These are phyloP conservation scores for Trebouxia sp. DNA, from an alignment of 139 green algal genomes.

Conservation along the genomic window DNA sequence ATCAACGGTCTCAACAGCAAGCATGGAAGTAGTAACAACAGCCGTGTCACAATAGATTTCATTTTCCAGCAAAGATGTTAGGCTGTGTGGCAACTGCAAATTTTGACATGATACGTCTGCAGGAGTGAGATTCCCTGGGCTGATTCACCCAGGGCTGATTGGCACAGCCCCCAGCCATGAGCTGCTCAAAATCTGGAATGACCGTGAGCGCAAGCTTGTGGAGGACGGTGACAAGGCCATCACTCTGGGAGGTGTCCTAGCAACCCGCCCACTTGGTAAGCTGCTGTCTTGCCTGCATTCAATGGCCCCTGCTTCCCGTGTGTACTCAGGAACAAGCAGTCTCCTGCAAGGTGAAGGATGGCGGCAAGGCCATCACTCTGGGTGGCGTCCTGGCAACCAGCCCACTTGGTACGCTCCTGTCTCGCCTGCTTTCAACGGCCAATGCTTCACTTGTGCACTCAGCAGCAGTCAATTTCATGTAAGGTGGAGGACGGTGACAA, in stretches of 20 bases:
- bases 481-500: constrained; percentile 49
- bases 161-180: constrained; percentile 72
- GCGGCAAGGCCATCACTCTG: constrained; percentile 47
- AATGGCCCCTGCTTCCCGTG: no score
- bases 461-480: neutral
- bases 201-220: constrained; percentile 60
- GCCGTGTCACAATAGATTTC: no score
- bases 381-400: constrained; percentile 62
- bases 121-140: constrained; percentile 52
- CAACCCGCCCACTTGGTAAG: constrained; percentile 68
- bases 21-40: no score
- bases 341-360: constrained; percentile 42
- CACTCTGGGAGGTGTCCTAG: constrained; percentile 56
- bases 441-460: neutral
- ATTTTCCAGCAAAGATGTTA: no score
- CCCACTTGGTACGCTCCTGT: constrained; percentile 51
- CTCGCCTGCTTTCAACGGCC: no score
- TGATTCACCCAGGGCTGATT: constrained; percentile 68
- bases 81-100: no score
- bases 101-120: no score
- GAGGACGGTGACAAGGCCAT: constrained; percentile 41
- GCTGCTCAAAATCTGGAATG: constrained; percentile 80
- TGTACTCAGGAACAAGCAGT: neutral
- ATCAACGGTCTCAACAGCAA: no score
- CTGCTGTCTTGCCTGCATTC: neutral